phyloP scores from a whole-genome alignment of 805 yeast genomes.

The Ogataea pilisensis region DNA sequence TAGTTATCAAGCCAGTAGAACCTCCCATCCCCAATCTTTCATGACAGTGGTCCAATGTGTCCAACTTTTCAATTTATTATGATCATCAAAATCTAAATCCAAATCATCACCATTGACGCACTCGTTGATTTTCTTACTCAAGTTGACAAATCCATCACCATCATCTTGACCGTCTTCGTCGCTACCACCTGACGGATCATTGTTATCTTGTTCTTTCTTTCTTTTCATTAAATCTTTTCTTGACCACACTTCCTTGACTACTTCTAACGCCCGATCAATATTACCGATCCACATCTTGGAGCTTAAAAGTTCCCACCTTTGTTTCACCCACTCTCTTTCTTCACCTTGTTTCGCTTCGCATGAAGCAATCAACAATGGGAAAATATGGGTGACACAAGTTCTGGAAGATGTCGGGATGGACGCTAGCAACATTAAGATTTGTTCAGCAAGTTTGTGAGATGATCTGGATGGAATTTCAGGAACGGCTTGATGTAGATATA shows the following conservation, averaged over 20 bases:
- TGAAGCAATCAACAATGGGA: slow-evolving; percentile 60
- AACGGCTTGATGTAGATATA: slow-evolving; percentile 65
- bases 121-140: slow-evolving; percentile 23
- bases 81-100: slow-evolving; percentile 29
- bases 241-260: slow-evolving; percentile 69
- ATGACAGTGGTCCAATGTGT: slow-evolving; percentile 67
- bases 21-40: slow-evolving; percentile 79
- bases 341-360: slow-evolving; percentile 60
- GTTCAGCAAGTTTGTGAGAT: slow-evolving; percentile 54
- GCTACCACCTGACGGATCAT: slow-evolving; percentile 9
- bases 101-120: slow-evolving; percentile 41
- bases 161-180: slow-evolving; percentile 7
- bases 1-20: slow-evolving; percentile 53
- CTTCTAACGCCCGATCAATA: slow-evolving; percentile 61
- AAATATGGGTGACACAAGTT: slow-evolving; percentile 56
- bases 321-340: slow-evolving; percentile 58
- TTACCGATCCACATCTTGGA: slow-evolving; percentile 62
- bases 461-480: slow-evolving; percentile 59
- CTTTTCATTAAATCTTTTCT: slow-evolving; percentile 47
- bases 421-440: slow-evolving; percentile 54
- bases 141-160: slow-evolving; percentile 21
- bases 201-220: slow-evolving; percentile 18
- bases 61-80: slow-evolving; percentile 42
- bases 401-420: slow-evolving; percentile 58
- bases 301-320: slow-evolving; percentile 52